A percentile compares a stretch with the other conserved stretches of the same genome.
phyloP scores from a whole-genome alignment of 2,329 filamentous ascomycete species.

The Verticillium albo-atrum region DNA sequence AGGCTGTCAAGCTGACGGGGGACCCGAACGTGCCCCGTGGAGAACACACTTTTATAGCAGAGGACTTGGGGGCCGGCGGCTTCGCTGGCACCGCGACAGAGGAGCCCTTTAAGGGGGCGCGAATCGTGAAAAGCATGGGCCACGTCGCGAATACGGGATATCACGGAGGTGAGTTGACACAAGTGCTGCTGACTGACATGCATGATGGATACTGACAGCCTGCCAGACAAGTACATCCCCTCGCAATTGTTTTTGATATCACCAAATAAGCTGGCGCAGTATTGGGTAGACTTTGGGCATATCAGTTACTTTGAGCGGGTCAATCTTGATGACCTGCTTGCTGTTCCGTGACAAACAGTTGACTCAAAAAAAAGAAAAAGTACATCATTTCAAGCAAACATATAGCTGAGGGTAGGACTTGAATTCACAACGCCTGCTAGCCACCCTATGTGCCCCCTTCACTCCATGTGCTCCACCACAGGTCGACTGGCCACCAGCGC shows the following conservation, averaged over 20 bases:
- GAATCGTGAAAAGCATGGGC: slow-evolving; percentile 68
- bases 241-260: slow-evolving; percentile 76
- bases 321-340: slow-evolving; percentile 48
- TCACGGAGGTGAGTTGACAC: slow-evolving; percentile 54
- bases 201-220: neutral
- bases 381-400: neutral
- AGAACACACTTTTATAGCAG: slow-evolving; percentile 74
- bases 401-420: neutral
- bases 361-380: neutral
- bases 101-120: slow-evolving; percentile 65
- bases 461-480: neutral
- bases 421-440: neutral
- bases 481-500: neutral
- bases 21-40: slow-evolving; percentile 87
- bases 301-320: slow-evolving; percentile 59
- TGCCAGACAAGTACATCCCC: slow-evolving; percentile 63
- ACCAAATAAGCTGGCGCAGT: slow-evolving; percentile 71
- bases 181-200: neutral
- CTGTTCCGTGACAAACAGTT: slow-evolving; percentile 12
- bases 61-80: slow-evolving; percentile 68
- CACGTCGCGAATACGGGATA: slow-evolving; percentile 77
- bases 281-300: slow-evolving; percentile 65
- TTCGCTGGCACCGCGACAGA: slow-evolving; percentile 61
- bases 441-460: neutral
- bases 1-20: slow-evolving; percentile 87